Conservation (phyloP, 177 flowering plant genomes). For the Vitis hybrid region DNA sequence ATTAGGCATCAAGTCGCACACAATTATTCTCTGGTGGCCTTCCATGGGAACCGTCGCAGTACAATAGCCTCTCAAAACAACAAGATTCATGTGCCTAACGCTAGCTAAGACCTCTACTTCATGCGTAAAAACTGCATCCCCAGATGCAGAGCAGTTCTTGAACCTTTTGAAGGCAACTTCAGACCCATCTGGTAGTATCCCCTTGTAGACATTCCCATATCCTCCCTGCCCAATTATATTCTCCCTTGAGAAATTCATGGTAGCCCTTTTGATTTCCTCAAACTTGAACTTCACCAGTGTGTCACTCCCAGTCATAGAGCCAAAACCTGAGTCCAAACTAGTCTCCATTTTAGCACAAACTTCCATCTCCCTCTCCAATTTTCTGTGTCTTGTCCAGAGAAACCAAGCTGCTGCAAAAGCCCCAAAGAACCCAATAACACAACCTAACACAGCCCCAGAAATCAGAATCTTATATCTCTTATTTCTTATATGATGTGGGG, state of each 20-base stretch:
- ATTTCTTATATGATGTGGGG: neutral
- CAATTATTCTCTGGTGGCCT: conserved; percentile 28
- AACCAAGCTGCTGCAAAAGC: conserved; percentile 7
- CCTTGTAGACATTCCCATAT: conserved; percentile 33
- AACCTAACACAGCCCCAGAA: conserved; percentile 16
- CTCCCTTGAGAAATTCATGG: conserved; percentile 21
- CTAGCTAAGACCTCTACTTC: conserved; percentile 33
- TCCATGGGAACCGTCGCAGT: conserved; percentile 10
- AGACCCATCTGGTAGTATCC: conserved; percentile 17
- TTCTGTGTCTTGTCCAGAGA: conserved; percentile 12
- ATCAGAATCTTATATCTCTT: neutral
- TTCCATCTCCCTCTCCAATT: conserved; percentile 1
- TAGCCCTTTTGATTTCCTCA: conserved; percentile 21
- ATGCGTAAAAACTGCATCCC: conserved; percentile 20
- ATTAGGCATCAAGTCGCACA: conserved; percentile 23
- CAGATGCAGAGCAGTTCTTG: conserved; percentile 22
- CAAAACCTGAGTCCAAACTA: conserved; percentile 2
- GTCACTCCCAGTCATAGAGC: neutral
- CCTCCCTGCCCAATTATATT: conserved; percentile 30
- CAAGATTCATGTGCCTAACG: conserved; percentile 28
- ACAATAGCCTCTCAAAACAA: conserved; percentile 28
- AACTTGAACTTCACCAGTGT: conserved; percentile 13
- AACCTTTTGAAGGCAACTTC: conserved; percentile 34
- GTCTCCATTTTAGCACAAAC: neutral
- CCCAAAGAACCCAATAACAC: conserved; percentile 11